Conservation (phyloP, 768 basidiomycete species). For the Trametes villosa region DNA sequence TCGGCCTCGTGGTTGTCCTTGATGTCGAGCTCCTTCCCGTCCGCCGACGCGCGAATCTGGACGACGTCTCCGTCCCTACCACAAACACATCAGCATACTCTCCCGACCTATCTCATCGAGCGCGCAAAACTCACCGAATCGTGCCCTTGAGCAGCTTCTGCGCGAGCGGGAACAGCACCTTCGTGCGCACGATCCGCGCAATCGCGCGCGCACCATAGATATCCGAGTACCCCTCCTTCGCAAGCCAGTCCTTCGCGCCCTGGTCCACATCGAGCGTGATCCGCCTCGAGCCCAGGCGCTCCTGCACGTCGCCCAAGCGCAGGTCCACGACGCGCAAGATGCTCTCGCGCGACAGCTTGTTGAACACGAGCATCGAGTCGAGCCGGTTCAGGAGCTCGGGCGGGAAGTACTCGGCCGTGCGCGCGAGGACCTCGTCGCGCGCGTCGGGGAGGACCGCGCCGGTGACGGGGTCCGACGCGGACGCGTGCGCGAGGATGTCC, state of each 20-base stretch:
- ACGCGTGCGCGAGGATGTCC: conserved; percentile 71
- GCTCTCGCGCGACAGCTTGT: conserved; percentile 76
- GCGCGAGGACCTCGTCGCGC: conserved; percentile 67
- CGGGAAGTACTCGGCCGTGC: conserved; percentile 81
- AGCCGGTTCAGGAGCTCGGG: conserved; percentile 91
- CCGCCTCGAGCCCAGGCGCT: conserved; percentile 62
- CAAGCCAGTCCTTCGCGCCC: conserved; percentile 68
- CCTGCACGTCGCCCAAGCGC: conserved; percentile 74
- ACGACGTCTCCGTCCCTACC: conserved; percentile 52
- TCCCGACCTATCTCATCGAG: neutral
- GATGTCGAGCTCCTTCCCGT: conserved; percentile 41
- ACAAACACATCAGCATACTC: neutral
- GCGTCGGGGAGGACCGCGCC: conserved; percentile 69
- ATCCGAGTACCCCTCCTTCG: conserved; percentile 78
- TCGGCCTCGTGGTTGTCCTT: conserved; percentile 43
- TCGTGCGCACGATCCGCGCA: conserved; percentile 80
- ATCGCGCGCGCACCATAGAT: conserved; percentile 88
- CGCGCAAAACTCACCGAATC: conserved; percentile 55
- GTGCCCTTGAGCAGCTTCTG: conserved; percentile 79
- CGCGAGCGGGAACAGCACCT: conserved; percentile 83
- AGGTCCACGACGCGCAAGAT: conserved; percentile 81
- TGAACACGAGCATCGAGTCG: conserved; percentile 88
- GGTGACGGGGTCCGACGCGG: conserved; percentile 57
- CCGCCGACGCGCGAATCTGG: conserved; percentile 36
- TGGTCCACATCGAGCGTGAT: conserved; percentile 75